Evolutionary conservation across 179 eudicot genomes (phyloP).

Genomic region (Spergularia azorica): DNA sequence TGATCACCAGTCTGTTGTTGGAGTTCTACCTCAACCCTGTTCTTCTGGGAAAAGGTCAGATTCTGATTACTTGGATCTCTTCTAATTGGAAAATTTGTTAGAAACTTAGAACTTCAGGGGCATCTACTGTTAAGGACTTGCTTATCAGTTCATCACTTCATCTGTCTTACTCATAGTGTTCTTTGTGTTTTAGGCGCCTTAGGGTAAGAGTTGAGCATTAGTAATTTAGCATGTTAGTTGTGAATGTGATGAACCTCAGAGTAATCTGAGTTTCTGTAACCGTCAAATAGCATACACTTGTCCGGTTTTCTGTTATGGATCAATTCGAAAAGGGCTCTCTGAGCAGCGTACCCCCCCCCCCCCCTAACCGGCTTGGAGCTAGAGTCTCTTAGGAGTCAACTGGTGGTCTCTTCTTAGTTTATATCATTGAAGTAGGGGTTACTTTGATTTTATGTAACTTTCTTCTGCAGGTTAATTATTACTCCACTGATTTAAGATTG

Average conservation of each 20-base stretch:
- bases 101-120: constrained; percentile 19
- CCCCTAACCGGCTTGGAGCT: too few species aligned
- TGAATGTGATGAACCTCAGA: too few species aligned
- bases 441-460: background rate
- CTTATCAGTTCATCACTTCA: background rate
- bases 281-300: too few species aligned
- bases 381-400: too few species aligned
- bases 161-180: background rate
- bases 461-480: background rate
- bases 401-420: background rate
- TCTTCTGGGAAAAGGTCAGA: constrained; percentile 76
- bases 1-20: constrained; percentile 69
- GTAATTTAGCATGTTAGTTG: too few species aligned
- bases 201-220: too few species aligned
- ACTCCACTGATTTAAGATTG: constrained; percentile 4
- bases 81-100: constrained; percentile 12
- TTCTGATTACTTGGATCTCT: constrained; percentile 21
- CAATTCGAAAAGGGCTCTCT: too few species aligned
- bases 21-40: constrained; percentile 90
- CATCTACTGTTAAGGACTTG: background rate
- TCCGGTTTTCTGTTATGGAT: too few species aligned
- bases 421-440: background rate
- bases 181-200: too few species aligned
- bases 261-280: too few species aligned
- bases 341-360: too few species aligned